Evolutionary conservation across 169 alveolate species (phyloP).

Genomic region (Plasmodium coatneyi): DNA sequence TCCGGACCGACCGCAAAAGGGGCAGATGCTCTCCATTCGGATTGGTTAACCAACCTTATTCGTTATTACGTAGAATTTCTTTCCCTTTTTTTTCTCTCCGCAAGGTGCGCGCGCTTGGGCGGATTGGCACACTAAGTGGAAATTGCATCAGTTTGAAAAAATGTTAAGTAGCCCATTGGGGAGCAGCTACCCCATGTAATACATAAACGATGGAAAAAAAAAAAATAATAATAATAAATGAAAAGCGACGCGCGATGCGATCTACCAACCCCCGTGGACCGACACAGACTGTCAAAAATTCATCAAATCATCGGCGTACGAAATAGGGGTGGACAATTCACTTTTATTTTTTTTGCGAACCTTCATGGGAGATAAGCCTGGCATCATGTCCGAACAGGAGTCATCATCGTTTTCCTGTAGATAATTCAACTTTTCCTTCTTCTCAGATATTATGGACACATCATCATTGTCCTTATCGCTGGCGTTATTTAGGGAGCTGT

Average conservation of each 20-base stretch:
- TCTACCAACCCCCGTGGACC: neutral
- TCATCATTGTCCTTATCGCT: constrained; percentile 61
- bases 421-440: constrained; percentile 34
- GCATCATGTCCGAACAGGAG: constrained; percentile 54
- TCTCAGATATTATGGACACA: constrained; percentile 52
- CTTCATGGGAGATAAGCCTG: constrained; percentile 74
- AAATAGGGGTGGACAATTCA: constrained; percentile 72
- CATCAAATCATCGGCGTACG: constrained; percentile 76
- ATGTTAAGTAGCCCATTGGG: neutral
- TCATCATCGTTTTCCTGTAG: constrained; percentile 54
- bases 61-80: neutral
- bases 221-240: neutral
- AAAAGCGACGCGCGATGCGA: neutral
- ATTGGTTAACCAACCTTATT: neutral
- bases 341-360: constrained; percentile 14
- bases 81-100: neutral
- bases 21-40: neutral
- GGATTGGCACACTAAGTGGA: neutral
- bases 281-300: constrained; percentile 14
- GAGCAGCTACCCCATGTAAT: neutral
- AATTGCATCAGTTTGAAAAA: neutral
- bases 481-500: constrained; percentile 39
- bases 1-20: neutral
- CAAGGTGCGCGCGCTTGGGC: neutral
- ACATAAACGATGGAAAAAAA: neutral